Conservation (phyloP, 1,284 basidiomycete species). For the Ceratobasidium sp. region DNA sequence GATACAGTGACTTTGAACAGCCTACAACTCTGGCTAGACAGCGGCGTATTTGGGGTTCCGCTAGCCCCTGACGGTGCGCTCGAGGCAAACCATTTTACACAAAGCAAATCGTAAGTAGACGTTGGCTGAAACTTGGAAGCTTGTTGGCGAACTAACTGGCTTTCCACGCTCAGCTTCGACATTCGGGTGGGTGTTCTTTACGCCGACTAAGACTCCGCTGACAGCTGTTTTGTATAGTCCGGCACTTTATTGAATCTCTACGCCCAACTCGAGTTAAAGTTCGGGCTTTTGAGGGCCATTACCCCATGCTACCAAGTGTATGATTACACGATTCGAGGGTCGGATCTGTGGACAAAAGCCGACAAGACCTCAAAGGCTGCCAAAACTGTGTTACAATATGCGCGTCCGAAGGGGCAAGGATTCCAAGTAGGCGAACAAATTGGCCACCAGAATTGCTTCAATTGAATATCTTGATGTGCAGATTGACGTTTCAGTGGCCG, state of each 20-base stretch:
- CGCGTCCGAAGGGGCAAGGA: constrained; percentile 4
- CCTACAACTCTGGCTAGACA: constrained; percentile 31
- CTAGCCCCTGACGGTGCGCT: constrained; percentile 41
- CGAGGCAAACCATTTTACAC: constrained; percentile 40
- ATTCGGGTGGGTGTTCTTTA: constrained; percentile 81
- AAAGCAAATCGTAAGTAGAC: constrained; percentile 34
- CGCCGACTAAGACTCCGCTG: neutral
- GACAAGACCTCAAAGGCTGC: constrained; percentile 54
- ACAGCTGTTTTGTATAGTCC: constrained; percentile 51
- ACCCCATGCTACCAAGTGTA: constrained; percentile 62
- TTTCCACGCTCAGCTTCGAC: constrained; percentile 72
- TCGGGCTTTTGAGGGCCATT: constrained; percentile 58
- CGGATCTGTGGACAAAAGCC: constrained; percentile 53
- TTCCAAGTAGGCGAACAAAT: neutral
- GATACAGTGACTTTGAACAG: constrained; percentile 30
- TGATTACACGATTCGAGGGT: constrained; percentile 54
- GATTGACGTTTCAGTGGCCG: constrained; percentile 57
- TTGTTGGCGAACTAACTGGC: constrained; percentile 82
- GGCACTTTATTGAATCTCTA: constrained; percentile 62
- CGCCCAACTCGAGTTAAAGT: constrained; percentile 63
- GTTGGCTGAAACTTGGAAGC: constrained; percentile 81
- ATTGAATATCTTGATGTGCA: constrained; percentile 43
- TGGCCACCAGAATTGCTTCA: constrained; percentile 51
- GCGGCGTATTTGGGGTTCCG: constrained; percentile 26
- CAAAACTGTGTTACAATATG: constrained; percentile 53